Conservation (phyloP, 768 basidiomycete species). For the Calocybe cyanea region DNA sequence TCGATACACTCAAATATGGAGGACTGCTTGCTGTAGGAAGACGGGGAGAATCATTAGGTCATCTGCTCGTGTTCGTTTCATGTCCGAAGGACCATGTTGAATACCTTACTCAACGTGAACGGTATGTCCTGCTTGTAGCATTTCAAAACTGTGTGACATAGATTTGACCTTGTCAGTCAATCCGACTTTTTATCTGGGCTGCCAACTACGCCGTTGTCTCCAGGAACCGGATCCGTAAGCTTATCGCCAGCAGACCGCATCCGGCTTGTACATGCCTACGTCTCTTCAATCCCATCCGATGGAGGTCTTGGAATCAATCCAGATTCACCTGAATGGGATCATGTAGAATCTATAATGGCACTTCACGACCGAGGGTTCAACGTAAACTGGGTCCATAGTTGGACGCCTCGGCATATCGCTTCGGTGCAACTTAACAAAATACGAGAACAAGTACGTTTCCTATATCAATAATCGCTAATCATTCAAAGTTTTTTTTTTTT, state of each 20-base stretch:
- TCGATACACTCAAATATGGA: conserved; percentile 55
- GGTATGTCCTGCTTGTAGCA: conserved; percentile 41
- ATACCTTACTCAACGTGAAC: conserved; percentile 67
- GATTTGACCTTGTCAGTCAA: conserved; percentile 37
- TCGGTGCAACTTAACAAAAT: conserved; percentile 66
- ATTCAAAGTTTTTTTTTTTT: background rate
- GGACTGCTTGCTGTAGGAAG: conserved; percentile 72
- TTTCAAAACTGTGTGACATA: background rate
- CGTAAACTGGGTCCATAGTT: conserved; percentile 69
- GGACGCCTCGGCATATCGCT: conserved; percentile 64
- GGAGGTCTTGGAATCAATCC: conserved; percentile 84
- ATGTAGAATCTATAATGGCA: conserved; percentile 77
- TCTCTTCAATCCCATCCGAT: conserved; percentile 68
- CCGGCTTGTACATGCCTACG: conserved; percentile 68
- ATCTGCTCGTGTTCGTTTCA: conserved; percentile 72
- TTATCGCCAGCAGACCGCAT: conserved; percentile 75
- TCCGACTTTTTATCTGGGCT: conserved; percentile 77
- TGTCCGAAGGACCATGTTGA: conserved; percentile 61
- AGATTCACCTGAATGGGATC: conserved; percentile 67
- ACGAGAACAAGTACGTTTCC: conserved; percentile 55
- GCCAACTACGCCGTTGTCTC: conserved; percentile 47
- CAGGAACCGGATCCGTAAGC: conserved; percentile 39
- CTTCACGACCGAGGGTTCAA: conserved; percentile 85
- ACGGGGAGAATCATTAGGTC: conserved; percentile 71
- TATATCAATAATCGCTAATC: background rate